Evolutionary conservation across 257 asterid genomes (phyloP).

Genomic region (Prunella vulgaris): DNA sequence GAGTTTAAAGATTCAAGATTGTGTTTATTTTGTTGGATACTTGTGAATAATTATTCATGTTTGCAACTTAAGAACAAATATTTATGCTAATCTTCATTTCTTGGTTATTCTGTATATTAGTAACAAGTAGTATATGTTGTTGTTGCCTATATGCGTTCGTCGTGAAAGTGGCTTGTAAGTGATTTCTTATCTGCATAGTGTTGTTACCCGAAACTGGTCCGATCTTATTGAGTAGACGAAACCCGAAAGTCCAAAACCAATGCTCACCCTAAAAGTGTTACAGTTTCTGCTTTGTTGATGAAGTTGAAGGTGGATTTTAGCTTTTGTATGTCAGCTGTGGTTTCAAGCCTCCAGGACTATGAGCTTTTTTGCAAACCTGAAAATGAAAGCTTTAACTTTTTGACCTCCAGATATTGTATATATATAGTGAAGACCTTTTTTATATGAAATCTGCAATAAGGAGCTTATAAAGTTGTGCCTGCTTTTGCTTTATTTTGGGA

Average conservation of each 20-base stretch:
- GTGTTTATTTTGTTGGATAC: neutral
- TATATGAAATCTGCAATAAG: neutral
- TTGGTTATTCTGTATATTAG: neutral
- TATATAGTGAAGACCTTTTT: neutral
- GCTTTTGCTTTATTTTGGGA: neutral
- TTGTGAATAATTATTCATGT: neutral
- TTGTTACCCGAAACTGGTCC: neutral
- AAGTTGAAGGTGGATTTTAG: slow-evolving; percentile 6
- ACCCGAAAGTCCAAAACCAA: too few species aligned
- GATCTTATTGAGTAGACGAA: neutral
- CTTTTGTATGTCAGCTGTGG: slow-evolving; percentile 19
- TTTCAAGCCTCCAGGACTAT: slow-evolving; percentile 12
- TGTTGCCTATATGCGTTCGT: neutral
- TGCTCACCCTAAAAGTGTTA: neutral
- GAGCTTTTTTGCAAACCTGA: slow-evolving; percentile 10
- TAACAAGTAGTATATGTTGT: neutral
- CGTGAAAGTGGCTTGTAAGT: neutral
- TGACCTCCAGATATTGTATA: slow-evolving; percentile 15
- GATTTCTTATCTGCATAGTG: neutral
- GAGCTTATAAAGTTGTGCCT: neutral
- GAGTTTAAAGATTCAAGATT: neutral
- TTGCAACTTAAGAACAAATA: too few species aligned
- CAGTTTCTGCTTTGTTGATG: neutral
- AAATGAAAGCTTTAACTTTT: slow-evolving; percentile 17
- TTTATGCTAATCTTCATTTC: neutral